A percentile compares a stretch with the other conserved stretches of the same genome.
These are phyloP conservation scores for Casaregolazyma lundiana DNA, from an alignment of 1,139 yeast species.

Conservation along the genomic window DNA sequence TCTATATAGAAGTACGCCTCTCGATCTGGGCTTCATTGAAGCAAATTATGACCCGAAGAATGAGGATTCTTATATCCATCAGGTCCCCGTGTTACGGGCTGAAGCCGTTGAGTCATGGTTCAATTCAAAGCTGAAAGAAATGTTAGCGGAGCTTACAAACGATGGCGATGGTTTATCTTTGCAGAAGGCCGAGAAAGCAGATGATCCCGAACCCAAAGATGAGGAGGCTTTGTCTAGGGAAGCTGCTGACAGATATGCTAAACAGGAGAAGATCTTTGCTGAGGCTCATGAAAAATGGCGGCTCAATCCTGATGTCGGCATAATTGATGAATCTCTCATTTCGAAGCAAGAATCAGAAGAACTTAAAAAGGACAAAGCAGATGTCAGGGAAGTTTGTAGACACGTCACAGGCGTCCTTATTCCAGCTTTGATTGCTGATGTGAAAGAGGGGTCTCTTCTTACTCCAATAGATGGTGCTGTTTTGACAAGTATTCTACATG, in stretches of 20 bases:
- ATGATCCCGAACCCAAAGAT: constrained; percentile 22
- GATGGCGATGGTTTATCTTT: not conserved
- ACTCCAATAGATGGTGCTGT: constrained; percentile 81
- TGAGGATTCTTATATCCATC: constrained; percentile 65
- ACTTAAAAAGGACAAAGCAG: constrained; percentile 50
- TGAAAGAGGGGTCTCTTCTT: constrained; percentile 46
- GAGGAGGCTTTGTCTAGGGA: constrained; percentile 47
- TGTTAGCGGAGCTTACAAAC: constrained; percentile 30
- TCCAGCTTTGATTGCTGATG: constrained; percentile 57
- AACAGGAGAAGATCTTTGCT: constrained; percentile 40
- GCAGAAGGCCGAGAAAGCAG: constrained; percentile 18
- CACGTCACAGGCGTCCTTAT: constrained; percentile 57
- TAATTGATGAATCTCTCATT: constrained; percentile 36
- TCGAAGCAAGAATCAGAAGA: constrained; percentile 41
- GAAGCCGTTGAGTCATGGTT: constrained; percentile 94
- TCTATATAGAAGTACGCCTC: constrained; percentile 75
- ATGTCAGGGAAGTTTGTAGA: constrained; percentile 63
- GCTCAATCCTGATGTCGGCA: constrained; percentile 73
- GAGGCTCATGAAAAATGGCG: constrained; percentile 55
- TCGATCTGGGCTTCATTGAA: constrained; percentile 74
- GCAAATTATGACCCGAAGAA: constrained; percentile 36
- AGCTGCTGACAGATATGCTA: constrained; percentile 33
- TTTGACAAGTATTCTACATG: constrained; percentile 64
- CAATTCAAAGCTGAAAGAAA: constrained; percentile 59
- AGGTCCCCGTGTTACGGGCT: constrained; percentile 70